A percentile compares a stretch with the other conserved stretches of the same genome.
Evolutionary conservation across 2,329 filamentous ascomycete species (phyloP).

Genomic region (Iodosphaeria phyllophila): DNA sequence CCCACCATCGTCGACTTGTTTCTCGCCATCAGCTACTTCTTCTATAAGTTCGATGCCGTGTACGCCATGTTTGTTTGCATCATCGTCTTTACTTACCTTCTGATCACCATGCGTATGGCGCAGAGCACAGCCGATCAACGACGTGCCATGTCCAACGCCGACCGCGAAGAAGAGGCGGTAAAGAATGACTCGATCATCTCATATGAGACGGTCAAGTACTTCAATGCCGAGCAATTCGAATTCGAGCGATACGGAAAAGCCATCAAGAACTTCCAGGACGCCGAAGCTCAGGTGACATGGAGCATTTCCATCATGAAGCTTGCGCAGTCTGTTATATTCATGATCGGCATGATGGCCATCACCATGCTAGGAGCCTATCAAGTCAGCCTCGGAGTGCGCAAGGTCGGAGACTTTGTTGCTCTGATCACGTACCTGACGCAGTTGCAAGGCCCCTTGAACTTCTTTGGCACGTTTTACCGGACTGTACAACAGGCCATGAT

Average conservation of each 20-base stretch:
- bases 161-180: constrained; percentile 87
- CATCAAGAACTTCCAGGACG: constrained; percentile 51
- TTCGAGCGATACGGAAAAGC: constrained; percentile 54
- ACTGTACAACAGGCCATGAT: constrained; percentile 96
- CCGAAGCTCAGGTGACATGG: constrained; percentile 59
- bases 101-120: constrained; percentile 90
- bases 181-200: constrained; percentile 98
- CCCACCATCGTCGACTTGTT: constrained; percentile 86
- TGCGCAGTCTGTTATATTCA: constrained; percentile 63
- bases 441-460: constrained; percentile 64
- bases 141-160: constrained; percentile 85
- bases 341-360: constrained; percentile 52
- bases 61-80: constrained; percentile 81
- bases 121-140: constrained; percentile 82
- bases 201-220: constrained; percentile 92
- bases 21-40: constrained; percentile 69
- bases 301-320: constrained; percentile 69
- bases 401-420: constrained; percentile 53
- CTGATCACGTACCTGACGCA: constrained; percentile 65
- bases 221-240: constrained; percentile 69
- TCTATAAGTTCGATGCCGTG: constrained; percentile 63
- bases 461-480: constrained; percentile 87
- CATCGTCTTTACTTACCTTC: constrained; percentile 90
- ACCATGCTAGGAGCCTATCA: constrained; percentile 63
- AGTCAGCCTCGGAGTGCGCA: constrained; percentile 45